These are phyloP conservation scores for Trametes cingulata DNA, from an alignment of 768 basidiomycete species.

Conservation along the genomic window DNA sequence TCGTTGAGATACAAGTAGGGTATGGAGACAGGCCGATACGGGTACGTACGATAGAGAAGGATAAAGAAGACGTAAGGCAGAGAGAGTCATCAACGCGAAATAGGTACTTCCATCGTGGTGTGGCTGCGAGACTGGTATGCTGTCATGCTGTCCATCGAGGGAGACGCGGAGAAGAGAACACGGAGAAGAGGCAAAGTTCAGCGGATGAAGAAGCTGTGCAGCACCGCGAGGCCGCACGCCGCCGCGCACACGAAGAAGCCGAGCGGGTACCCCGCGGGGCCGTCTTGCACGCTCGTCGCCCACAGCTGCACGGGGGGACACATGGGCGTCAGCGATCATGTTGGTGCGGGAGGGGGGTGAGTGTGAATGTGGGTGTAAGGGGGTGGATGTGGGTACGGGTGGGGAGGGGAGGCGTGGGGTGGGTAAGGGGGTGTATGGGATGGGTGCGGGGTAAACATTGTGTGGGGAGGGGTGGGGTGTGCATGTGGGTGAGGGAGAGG, in stretches of 20 bases:
- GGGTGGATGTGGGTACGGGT: no score
- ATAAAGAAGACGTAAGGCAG: no score
- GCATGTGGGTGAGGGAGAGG: not conserved
- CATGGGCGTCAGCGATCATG: not conserved
- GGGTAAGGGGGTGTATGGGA: no score
- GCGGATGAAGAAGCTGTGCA: conserved; percentile 76
- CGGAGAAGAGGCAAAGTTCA: conserved; percentile 33
- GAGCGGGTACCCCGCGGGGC: conserved; percentile 70
- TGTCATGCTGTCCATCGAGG: no score
- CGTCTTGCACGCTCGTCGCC: conserved; percentile 67
- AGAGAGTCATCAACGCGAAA: no score
- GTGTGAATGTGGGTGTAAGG: not conserved
- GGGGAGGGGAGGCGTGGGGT: no score
- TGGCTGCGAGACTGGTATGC: no score
- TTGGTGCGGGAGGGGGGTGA: not conserved
- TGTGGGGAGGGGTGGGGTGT: not conserved
- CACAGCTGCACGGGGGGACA: conserved; percentile 54
- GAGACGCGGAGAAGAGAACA: not conserved
- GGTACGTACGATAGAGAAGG: no score
- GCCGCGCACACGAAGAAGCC: conserved; percentile 70
- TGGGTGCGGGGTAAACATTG: not conserved
- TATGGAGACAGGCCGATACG: not conserved
- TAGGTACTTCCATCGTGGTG: no score
- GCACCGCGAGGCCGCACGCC: conserved; percentile 60
- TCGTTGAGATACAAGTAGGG: no score